phyloP scores from a whole-genome alignment of 768 basidiomycete species.

The Russula abietina region DNA sequence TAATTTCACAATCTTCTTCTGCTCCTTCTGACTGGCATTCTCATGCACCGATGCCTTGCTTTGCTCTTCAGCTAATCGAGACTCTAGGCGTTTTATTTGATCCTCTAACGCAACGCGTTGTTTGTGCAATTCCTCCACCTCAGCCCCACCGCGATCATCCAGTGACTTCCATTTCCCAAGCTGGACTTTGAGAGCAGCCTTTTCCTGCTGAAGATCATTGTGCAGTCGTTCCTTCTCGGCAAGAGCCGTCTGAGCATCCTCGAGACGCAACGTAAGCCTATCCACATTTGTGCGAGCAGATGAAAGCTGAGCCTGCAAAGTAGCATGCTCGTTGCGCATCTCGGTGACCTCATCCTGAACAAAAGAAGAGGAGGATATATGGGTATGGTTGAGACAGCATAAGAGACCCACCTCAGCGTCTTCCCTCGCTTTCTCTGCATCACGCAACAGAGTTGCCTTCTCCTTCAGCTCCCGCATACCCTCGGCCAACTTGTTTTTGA shows the following conservation, averaged over 20 bases:
- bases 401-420: slow-evolving; percentile 30
- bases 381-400: background rate
- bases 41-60: slow-evolving; percentile 22
- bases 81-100: slow-evolving; percentile 43
- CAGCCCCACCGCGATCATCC: slow-evolving; percentile 57
- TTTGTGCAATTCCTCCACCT: slow-evolving; percentile 50
- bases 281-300: slow-evolving; percentile 48
- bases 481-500: slow-evolving; percentile 43
- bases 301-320: slow-evolving; percentile 42
- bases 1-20: slow-evolving; percentile 17
- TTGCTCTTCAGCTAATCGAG: slow-evolving; percentile 31
- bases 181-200: slow-evolving; percentile 53
- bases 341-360: slow-evolving; percentile 37
- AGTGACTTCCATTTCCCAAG: slow-evolving; percentile 63
- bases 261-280: slow-evolving; percentile 51
- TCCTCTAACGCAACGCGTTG: slow-evolving; percentile 52
- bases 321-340: slow-evolving; percentile 47
- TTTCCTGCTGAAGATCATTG: slow-evolving; percentile 52
- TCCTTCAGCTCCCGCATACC: slow-evolving; percentile 40
- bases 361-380: background rate
- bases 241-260: slow-evolving; percentile 47
- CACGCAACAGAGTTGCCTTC: slow-evolving; percentile 33
- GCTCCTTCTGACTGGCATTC: slow-evolving; percentile 26
- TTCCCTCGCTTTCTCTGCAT: slow-evolving; percentile 26
- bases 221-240: slow-evolving; percentile 51